Conservation (phyloP, 2,329 filamentous ascomycete species). For the Aphanoascus verrucosus region DNA sequence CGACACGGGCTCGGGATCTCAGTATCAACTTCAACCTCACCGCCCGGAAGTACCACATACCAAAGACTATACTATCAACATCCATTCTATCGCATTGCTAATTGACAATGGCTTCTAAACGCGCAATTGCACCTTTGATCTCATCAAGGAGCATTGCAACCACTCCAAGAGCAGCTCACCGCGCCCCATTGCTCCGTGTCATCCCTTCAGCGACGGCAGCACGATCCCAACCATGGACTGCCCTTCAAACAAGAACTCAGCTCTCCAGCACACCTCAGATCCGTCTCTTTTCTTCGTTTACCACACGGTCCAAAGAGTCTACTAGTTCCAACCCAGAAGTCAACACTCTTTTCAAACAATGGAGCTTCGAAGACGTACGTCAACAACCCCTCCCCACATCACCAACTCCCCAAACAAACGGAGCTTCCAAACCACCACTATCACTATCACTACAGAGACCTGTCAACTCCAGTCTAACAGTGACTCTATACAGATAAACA, state of each 20-base stretch:
- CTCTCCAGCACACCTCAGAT: not conserved
- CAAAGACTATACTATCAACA: not conserved
- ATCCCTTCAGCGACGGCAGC: not conserved
- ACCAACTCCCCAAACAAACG: not conserved
- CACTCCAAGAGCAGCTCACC: not conserved
- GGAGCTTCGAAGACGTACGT: conserved; percentile 16
- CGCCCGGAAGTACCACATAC: not conserved
- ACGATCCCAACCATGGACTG: not conserved
- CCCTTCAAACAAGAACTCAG: not conserved
- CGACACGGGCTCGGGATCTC: not conserved
- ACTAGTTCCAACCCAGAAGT: not conserved
- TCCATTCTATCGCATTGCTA: not conserved
- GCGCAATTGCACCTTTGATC: conserved; percentile 1
- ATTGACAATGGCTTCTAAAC: conserved; percentile 5
- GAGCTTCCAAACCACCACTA: not conserved
- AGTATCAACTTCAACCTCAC: not conserved
- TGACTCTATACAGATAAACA: conserved; percentile 24
- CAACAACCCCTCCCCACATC: not conserved
- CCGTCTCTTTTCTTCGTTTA: conserved; percentile 7
- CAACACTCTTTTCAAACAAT: conserved; percentile 13
- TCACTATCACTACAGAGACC: too few species aligned
- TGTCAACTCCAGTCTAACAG: not conserved
- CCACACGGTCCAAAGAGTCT: not conserved
- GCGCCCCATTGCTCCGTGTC: not conserved
- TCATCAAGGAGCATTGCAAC: not conserved